Conservation (phyloP, 805 yeast species). For the Teunomyces aglyptinius region DNA sequence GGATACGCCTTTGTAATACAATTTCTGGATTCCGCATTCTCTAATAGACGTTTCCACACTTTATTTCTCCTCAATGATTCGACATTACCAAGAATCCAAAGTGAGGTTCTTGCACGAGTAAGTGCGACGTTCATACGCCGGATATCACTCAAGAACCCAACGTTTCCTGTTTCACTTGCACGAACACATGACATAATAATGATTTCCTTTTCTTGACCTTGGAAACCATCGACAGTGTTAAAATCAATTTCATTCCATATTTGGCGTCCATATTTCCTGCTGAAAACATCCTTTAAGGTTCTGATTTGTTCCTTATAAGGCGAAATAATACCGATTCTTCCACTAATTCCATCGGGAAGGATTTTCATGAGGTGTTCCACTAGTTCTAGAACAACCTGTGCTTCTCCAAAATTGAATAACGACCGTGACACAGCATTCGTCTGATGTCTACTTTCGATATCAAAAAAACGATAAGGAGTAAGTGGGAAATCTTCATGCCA, state of each 20-base stretch:
- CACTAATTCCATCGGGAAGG: slow-evolving; percentile 57
- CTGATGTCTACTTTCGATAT: slow-evolving; percentile 57
- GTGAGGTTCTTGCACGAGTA: slow-evolving; percentile 87
- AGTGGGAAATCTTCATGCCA: slow-evolving; percentile 69
- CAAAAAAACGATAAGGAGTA: slow-evolving; percentile 78
- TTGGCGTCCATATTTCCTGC: slow-evolving; percentile 55
- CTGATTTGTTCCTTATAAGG: slow-evolving; percentile 90
- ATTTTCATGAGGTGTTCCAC: slow-evolving; percentile 48
- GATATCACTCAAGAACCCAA: slow-evolving; percentile 87
- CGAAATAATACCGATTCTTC: slow-evolving; percentile 85
- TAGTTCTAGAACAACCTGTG: slow-evolving; percentile 67
- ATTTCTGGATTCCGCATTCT: slow-evolving; percentile 58
- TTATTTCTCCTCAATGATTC: slow-evolving; percentile 61
- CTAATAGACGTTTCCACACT: slow-evolving; percentile 71
- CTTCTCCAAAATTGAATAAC: slow-evolving; percentile 68
- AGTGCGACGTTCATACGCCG: slow-evolving; percentile 97
- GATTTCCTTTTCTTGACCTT: slow-evolving; percentile 92
- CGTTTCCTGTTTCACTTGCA: slow-evolving; percentile 63
- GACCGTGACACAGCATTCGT: slow-evolving; percentile 68
- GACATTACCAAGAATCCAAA: slow-evolving; percentile 88
- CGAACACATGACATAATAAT: slow-evolving; percentile 95
- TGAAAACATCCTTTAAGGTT: slow-evolving; percentile 56
- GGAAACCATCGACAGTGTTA: slow-evolving; percentile 96
- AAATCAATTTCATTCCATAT: slow-evolving; percentile 74
- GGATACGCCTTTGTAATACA: slow-evolving; percentile 31